Evolutionary conservation across 331 rosid species (phyloP).

Genomic region (Stylosanthes scabra): DNA sequence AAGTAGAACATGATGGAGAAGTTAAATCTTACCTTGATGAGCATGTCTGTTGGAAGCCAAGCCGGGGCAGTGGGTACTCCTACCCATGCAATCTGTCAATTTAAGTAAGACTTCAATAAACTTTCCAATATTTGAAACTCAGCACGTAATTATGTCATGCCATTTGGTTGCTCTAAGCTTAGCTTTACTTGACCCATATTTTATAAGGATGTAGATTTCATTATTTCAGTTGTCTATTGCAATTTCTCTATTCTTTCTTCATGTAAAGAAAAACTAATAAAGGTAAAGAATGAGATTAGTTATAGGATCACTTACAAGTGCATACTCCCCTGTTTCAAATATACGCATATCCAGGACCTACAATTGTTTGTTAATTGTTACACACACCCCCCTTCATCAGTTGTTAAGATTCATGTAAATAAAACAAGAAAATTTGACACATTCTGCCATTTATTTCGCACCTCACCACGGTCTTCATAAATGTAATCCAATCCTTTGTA

Average conservation of each 20-base stretch:
- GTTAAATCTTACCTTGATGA: conserved; percentile 71
- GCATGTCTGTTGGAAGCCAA: conserved; percentile 98
- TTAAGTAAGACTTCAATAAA: background rate
- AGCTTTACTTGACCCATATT: conserved; percentile 7
- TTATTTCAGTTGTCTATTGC: background rate
- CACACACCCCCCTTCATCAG: background rate
- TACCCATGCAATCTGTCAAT: conserved; percentile 85
- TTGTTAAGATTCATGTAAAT: background rate
- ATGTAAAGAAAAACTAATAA: background rate
- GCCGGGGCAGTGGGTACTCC: conserved; percentile 98
- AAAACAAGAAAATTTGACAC: background rate
- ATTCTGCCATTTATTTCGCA: conserved; percentile 40
- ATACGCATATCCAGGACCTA: conserved; percentile 89
- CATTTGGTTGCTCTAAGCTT: background rate
- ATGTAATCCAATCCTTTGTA: conserved; percentile 96
- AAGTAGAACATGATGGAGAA: background rate
- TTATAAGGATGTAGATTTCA: background rate
- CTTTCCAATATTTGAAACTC: conserved; percentile 2
- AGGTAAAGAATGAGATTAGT: background rate
- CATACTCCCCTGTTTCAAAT: conserved; percentile 94
- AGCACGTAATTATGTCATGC: conserved; percentile 7
- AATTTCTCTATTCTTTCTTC: background rate
- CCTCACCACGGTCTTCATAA: conserved; percentile 99
- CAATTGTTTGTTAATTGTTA: conserved; percentile 1
- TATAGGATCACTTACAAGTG: conserved; percentile 65